Conservation (phyloP, 2,329 filamentous ascomycete species). For the Orbilia brochopaga region DNA sequence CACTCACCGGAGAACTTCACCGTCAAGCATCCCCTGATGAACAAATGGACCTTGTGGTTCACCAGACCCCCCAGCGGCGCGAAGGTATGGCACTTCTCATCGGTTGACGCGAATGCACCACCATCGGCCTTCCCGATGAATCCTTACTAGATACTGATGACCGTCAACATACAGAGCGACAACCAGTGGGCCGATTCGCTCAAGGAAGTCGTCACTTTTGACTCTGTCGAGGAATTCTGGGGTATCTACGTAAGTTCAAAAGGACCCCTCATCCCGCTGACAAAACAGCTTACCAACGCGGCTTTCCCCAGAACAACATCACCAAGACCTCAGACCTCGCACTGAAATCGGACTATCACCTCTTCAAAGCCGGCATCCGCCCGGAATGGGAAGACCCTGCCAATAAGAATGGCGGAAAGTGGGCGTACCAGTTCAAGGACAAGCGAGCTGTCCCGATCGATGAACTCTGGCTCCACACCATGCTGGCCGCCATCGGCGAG, state of each 20-base stretch:
- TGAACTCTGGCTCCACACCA: slow-evolving; percentile 93
- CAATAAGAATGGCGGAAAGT: slow-evolving; percentile 99
- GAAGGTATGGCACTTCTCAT: slow-evolving; percentile 68
- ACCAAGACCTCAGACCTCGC: slow-evolving; percentile 92
- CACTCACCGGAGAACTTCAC: slow-evolving; percentile 99
- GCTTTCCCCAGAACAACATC: slow-evolving; percentile 83
- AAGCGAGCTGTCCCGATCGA: slow-evolving; percentile 92
- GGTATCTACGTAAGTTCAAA: slow-evolving; percentile 84
- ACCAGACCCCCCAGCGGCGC: slow-evolving; percentile 89
- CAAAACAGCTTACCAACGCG: slow-evolving; percentile 28
- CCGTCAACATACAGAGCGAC: slow-evolving; percentile 72
- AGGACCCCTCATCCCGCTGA: slow-evolving; percentile 1
- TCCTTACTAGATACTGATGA: slow-evolving; percentile 10
- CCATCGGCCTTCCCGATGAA: background rate
- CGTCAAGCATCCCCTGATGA: slow-evolving; percentile 96
- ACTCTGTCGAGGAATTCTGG: slow-evolving; percentile 99
- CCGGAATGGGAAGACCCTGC: slow-evolving; percentile 98
- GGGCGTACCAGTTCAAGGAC: slow-evolving; percentile 98
- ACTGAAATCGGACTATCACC: slow-evolving; percentile 98
- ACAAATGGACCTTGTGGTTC: slow-evolving; percentile 99
- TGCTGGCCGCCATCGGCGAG: slow-evolving; percentile 95
- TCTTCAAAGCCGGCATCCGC: slow-evolving; percentile 96
- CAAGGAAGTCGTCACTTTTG: slow-evolving; percentile 98
- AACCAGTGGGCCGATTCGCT: slow-evolving; percentile 94
- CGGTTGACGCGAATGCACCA: background rate